Percentiles rank a stretch among this genome's conserved stretches.
Evolutionary conservation across 2,329 filamentous ascomycete genomes (phyloP).

Genomic region (Cryphonectria naterciae): DNA sequence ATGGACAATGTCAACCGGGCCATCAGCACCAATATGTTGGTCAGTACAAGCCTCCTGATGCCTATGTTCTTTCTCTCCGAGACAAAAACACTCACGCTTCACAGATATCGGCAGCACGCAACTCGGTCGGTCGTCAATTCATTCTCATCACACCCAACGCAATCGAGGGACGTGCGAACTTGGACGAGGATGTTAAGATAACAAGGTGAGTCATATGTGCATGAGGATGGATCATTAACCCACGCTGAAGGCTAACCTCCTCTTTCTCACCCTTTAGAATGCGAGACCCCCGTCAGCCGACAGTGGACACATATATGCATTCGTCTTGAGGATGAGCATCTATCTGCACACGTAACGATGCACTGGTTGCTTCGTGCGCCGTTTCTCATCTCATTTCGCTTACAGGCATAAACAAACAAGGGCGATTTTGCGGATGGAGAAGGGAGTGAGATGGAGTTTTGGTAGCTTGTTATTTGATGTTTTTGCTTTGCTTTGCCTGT

Average conservation of each 20-base stretch:
- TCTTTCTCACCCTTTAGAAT: constrained; percentile 44
- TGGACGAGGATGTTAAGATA: constrained; percentile 75
- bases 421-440: neutral
- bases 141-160: constrained; percentile 95
- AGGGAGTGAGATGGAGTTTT: neutral
- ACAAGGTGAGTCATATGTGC: constrained; percentile 60
- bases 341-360: neutral
- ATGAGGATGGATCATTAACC: neutral
- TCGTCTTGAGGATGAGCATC: neutral
- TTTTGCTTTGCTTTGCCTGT: constrained; percentile 3
- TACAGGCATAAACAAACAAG: neutral
- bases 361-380: neutral
- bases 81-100: constrained; percentile 30
- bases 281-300: constrained; percentile 62
- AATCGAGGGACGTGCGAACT: constrained; percentile 63
- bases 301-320: constrained; percentile 38
- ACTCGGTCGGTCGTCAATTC: constrained; percentile 88
- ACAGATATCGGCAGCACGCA: constrained; percentile 80
- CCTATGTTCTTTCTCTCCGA: neutral
- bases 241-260: constrained; percentile 8
- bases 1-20: constrained; percentile 98
- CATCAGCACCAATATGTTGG: constrained; percentile 91
- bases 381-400: neutral
- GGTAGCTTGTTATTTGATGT: neutral
- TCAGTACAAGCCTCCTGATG: constrained; percentile 48